Evolutionary conservation across 768 basidiomycete genomes (phyloP).

Genomic region (Pleurotus sapidus): DNA sequence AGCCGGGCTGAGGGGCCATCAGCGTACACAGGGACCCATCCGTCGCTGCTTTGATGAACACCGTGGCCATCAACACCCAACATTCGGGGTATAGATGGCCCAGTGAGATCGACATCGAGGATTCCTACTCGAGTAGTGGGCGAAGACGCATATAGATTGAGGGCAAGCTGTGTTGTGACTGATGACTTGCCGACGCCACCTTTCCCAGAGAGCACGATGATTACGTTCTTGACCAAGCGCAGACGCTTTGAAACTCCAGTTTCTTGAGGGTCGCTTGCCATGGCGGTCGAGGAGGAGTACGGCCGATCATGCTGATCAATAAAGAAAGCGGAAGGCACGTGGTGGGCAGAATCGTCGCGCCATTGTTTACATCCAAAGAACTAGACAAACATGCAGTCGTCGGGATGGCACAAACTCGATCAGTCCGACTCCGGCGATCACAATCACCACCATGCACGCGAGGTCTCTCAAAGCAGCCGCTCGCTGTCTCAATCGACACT

Average conservation of each 20-base stretch:
- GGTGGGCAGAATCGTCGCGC: not conserved
- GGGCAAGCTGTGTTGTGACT: conserved; percentile 86
- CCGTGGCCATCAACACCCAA: conserved; percentile 83
- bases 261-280: conserved; percentile 25
- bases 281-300: not conserved
- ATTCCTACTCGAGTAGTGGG: conserved; percentile 78
- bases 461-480: no score
- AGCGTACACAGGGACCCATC: conserved; percentile 98
- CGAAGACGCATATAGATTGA: conserved; percentile 74
- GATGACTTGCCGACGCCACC: conserved; percentile 99
- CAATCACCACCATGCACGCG: no score
- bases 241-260: conserved; percentile 71
- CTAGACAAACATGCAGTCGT: not conserved
- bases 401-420: not conserved
- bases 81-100: conserved; percentile 95
- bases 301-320: not conserved
- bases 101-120: conserved; percentile 91
- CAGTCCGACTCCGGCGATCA: no score
- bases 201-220: conserved; percentile 94
- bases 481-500: not conserved
- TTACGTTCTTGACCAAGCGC: conserved; percentile 72
- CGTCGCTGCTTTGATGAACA: conserved; percentile 91
- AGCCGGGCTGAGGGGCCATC: conserved; percentile 74
- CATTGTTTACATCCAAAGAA: not conserved
- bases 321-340: not conserved